Conservation (phyloP, 306 rosid genomes). For the Trifolium repens region DNA sequence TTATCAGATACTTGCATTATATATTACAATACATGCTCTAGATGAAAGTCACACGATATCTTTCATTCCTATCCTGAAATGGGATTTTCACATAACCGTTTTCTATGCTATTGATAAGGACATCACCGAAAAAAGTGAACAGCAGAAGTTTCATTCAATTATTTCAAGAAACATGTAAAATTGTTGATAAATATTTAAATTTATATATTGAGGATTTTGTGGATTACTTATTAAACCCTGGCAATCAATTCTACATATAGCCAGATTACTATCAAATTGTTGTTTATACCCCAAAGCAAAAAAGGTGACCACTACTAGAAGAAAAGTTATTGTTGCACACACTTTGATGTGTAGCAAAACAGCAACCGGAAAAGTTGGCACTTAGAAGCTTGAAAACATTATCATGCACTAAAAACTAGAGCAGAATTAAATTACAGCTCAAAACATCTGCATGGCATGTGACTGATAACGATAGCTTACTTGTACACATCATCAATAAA, state of each 20-base stretch:
- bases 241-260: slow-evolving; percentile 3
- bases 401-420: slow-evolving; percentile 19
- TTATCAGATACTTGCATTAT: slow-evolving; percentile 14
- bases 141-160: neutral
- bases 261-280: slow-evolving; percentile 12
- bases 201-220: neutral
- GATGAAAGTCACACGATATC: slow-evolving; percentile 7
- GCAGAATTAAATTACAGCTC: neutral
- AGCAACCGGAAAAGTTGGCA: slow-evolving; percentile 13
- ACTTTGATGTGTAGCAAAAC: slow-evolving; percentile 15
- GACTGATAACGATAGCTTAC: slow-evolving; percentile 14
- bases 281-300: neutral
- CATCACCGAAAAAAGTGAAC: neutral
- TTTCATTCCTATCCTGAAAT: slow-evolving; percentile 11
- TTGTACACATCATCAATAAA: slow-evolving; percentile 5
- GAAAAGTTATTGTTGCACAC: neutral
- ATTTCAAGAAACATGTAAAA: neutral
- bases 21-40: slow-evolving; percentile 14
- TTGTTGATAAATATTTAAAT: neutral
- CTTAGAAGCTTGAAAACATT: slow-evolving; percentile 13
- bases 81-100: neutral
- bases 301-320: neutral
- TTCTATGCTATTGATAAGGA: neutral
- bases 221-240: slow-evolving; percentile 2
- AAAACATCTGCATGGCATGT: neutral